phyloP scores from a whole-genome alignment of 805 yeast species.

The Candida loeiensis region DNA sequence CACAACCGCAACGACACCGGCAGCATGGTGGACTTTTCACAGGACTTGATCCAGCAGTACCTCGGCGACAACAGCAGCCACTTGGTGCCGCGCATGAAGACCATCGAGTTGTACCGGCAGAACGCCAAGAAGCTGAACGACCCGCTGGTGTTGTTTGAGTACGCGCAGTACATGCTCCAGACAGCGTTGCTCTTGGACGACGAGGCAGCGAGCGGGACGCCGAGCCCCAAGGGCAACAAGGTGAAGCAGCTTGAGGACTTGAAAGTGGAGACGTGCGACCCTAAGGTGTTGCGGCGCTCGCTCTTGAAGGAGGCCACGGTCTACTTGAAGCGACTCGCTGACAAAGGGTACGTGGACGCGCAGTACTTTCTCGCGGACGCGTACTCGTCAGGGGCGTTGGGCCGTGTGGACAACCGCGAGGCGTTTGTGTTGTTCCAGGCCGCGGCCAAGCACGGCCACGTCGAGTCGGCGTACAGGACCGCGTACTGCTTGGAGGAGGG shows the following conservation, averaged over 20 bases:
- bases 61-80: constrained; percentile 48
- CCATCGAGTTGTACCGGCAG: constrained; percentile 80
- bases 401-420: constrained; percentile 72
- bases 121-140: constrained; percentile 84
- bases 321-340: constrained; percentile 67
- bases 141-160: constrained; percentile 82
- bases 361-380: constrained; percentile 93
- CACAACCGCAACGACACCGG: constrained; percentile 31
- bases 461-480: constrained; percentile 87
- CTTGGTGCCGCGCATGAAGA: constrained; percentile 71
- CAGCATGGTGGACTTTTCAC: constrained; percentile 48
- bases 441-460: constrained; percentile 92
- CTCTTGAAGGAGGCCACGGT: constrained; percentile 74
- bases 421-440: constrained; percentile 74
- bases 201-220: constrained; percentile 12
- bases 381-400: constrained; percentile 77
- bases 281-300: constrained; percentile 39
- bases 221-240: constrained; percentile 15
- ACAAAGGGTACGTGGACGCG: constrained; percentile 82
- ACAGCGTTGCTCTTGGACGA: constrained; percentile 65
- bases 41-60: constrained; percentile 49
- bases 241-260: constrained; percentile 6
- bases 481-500: constrained; percentile 94
- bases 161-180: constrained; percentile 86
- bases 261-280: constrained; percentile 16